Evolutionary conservation across 1,284 basidiomycete genomes (phyloP), one percentile per base, ranked within the genome.

Genomic region (Microbotryum saponariae): DNA sequence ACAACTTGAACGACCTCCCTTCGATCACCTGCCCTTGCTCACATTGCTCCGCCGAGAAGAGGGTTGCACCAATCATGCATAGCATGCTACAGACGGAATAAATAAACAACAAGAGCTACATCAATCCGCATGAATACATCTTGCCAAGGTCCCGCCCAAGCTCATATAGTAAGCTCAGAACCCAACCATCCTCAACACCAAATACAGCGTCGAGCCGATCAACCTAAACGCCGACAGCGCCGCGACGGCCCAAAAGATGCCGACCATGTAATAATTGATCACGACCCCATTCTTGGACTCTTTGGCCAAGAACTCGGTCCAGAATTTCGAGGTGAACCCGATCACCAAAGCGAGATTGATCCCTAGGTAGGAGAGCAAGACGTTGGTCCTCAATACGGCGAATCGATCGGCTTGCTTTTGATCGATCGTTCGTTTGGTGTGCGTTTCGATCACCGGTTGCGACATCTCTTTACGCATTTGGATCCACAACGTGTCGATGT

Each of bases 261-360:
- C 60, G 25, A 60, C 54, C 25, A 45, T 37, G 58, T 62, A 62
- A 18, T 52, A 61, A 33, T 61, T 61, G 21, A 44, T 23, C 46
- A 49, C 46, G 7, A 54, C 31, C 21, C 23, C 31, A 16, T 54
- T 18, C 14, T 12, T 20, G 6, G 47, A 51, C 5, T 37, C 54
- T 3, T 47, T 44, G 9, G 56, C 44, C 51, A 61, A 74, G 71
- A 64, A 78, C 51, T 71, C 71, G 6, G 80, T 81, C 78, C 92
- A 92, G 4, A 83, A 83, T 4, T 77, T 78, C 2, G 86, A 89
- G 2, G 89, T 92, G 78, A 93, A 91, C 55, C 86, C 79, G 44
- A 91, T 73, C 68, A 91, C 88, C 80, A 92, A 82, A 61, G 74
- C 81, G 86, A 91, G 86, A 77, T 92, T 93, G 5, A 84, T 84